phyloP scores from a whole-genome alignment of 345 rosid species.

The Lepidium didymum region DNA sequence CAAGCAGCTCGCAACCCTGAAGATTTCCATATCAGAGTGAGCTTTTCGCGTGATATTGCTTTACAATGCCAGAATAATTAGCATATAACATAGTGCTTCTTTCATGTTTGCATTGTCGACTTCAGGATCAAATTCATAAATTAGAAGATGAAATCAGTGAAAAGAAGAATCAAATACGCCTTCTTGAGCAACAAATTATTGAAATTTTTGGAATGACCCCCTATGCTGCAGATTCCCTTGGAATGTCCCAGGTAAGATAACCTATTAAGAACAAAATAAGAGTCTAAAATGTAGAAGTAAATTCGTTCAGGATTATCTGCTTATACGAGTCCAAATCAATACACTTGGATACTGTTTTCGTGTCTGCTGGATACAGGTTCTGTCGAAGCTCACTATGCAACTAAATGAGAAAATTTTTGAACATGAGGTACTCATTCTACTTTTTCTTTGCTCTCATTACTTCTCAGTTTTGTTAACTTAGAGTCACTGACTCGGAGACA shows the following conservation, averaged over 20 bases:
- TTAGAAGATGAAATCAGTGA: conserved; percentile 85
- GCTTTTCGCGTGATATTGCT: conserved; percentile 9
- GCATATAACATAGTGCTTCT: neutral
- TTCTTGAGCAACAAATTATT: conserved; percentile 71
- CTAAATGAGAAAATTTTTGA: conserved; percentile 92
- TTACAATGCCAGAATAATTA: neutral
- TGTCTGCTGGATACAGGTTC: conserved; percentile 44
- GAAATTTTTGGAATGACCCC: conserved; percentile 73
- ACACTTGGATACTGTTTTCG: neutral
- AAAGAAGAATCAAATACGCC: conserved; percentile 77
- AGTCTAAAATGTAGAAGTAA: neutral
- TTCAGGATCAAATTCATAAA: conserved; percentile 52
- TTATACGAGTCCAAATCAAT: conserved; percentile 1
- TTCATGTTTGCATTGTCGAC: conserved; percentile 7
- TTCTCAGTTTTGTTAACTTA: neutral
- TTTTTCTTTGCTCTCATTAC: neutral
- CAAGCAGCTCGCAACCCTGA: conserved; percentile 85
- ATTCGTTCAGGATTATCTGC: neutral
- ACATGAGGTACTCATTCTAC: conserved; percentile 55
- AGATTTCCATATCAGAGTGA: conserved; percentile 65
- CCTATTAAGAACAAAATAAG: neutral
- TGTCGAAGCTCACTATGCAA: conserved; percentile 77
- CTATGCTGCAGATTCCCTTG: conserved; percentile 65
- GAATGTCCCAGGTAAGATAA: conserved; percentile 77
- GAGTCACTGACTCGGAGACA: conserved; percentile 16